These are phyloP conservation scores for Fusarium pilosicola DNA, from an alignment of 2,329 filamentous ascomycete genomes.

Conservation along the genomic window DNA sequence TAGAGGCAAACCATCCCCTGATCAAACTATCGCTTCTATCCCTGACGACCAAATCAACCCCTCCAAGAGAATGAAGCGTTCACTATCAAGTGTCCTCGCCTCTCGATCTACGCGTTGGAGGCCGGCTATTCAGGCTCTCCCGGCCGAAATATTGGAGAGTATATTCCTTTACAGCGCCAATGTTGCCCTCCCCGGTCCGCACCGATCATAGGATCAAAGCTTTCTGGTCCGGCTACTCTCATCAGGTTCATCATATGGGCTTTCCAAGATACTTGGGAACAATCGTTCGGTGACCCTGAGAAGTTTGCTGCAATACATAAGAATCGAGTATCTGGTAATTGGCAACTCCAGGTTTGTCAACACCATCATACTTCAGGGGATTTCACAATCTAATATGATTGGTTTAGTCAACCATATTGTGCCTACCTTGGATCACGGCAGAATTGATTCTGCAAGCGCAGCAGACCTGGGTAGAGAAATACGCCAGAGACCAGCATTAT, in stretches of 20 bases:
- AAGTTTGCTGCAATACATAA: background rate
- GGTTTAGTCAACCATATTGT: constrained; percentile 55
- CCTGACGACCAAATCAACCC: constrained; percentile 1
- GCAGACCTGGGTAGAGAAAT: constrained; percentile 57
- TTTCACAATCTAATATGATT: constrained; percentile 8
- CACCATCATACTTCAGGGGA: background rate
- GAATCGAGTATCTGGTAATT: constrained; percentile 48
- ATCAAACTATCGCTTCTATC: background rate
- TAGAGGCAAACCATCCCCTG: constrained; percentile 18
- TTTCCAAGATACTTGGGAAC: constrained; percentile 53
- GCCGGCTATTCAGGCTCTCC: constrained; percentile 52
- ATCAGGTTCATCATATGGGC: constrained; percentile 51
- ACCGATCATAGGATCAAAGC: constrained; percentile 55
- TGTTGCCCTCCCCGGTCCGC: constrained; percentile 56
- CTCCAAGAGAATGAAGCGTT: constrained; percentile 44
- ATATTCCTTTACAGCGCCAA: constrained; percentile 64
- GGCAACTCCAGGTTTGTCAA: constrained; percentile 56
- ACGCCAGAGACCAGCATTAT: constrained; percentile 49
- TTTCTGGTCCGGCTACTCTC: constrained; percentile 55
- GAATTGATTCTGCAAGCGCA: constrained; percentile 59
- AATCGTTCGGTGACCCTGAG: constrained; percentile 48
- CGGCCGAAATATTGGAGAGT: constrained; percentile 63
- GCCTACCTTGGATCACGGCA: constrained; percentile 57
- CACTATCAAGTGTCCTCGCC: constrained; percentile 46
- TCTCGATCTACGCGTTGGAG: constrained; percentile 41